Percentiles rank a stretch among this genome's conserved stretches.
Evolutionary conservation across 768 basidiomycete species (phyloP).

Genomic region (Agaricus sinodeliciosus): DNA sequence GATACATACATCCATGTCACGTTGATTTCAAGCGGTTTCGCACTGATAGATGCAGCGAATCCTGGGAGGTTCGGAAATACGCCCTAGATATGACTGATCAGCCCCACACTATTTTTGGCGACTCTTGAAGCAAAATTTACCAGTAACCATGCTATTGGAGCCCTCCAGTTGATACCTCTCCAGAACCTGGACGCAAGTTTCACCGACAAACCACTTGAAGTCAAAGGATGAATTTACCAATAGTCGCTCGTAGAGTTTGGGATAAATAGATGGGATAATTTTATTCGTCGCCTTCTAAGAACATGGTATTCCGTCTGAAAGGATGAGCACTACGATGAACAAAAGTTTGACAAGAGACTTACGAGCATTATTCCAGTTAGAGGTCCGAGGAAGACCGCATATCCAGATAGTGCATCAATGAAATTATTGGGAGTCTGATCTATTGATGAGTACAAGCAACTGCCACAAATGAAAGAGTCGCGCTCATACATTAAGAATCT

Average conservation of each 20-base stretch:
- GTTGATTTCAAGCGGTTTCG: conserved; percentile 11
- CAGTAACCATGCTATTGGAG: conserved; percentile 21
- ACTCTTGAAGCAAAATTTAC: conserved; percentile 9
- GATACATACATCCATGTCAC: conserved; percentile 18
- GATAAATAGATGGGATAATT: conserved; percentile 22
- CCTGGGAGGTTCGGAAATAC: conserved; percentile 25
- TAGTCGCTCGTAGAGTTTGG: conserved; percentile 20
- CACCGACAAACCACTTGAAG: no score
- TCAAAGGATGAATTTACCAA: conserved; percentile 14
- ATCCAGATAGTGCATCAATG: conserved; percentile 24
- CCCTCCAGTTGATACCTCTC: conserved; percentile 16
- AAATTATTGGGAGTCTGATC: conserved; percentile 18
- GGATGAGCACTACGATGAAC: neutral
- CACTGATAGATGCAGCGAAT: conserved; percentile 18
- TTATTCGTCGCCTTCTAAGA: conserved; percentile 18
- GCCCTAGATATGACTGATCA: conserved; percentile 13
- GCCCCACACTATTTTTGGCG: neutral
- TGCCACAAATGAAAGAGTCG: neutral
- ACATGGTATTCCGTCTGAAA: conserved; percentile 22
- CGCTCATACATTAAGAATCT: conserved; percentile 19
- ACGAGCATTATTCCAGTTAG: conserved; percentile 27
- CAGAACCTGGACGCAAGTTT: conserved; percentile 5
- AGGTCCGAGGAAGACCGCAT: conserved; percentile 25
- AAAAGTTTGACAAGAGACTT: neutral
- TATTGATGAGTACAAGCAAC: neutral